Base-by-base conservation (phyloP, 768 basidiomycete genomes). In the Hericium rajendrae region DNA sequence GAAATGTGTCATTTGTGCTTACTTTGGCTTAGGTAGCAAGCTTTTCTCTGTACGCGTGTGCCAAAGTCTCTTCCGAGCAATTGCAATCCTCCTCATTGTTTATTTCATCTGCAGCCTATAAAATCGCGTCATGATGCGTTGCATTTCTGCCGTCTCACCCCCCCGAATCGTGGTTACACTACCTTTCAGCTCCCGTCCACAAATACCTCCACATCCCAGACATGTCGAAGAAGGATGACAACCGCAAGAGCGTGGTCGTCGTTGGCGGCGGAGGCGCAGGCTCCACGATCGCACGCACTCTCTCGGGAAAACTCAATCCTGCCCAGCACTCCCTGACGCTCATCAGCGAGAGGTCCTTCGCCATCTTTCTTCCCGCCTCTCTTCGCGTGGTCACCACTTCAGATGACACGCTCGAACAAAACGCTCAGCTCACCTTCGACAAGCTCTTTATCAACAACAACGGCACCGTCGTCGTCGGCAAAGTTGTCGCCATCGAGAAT, bases 381-480 rank as follows among this genome's bases (percentile, higher is more conserved):
- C 24, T 65, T 5, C 61, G 69, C n/a, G 46, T 62, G 43, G 39
- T 66, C 40, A 62, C 61, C 41, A 60, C 65, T 9, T 18, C 51
- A 48, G 55, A 62, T 12, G 65, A 61, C 16, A 54, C 56, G 12
- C 59, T 65, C 9, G 65, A 66, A 54, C 54, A 65, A 16, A 38
- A 20, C 16, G 38, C 41, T 26, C 40, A 43, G n/a, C 73, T 86
- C 15, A 76, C 82, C 0, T 78, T 75, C 57, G 79, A 83, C 64
- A 73, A 73, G 40, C 62, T 78, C 32, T 80, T 81, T 67, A 59
- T 61, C 55, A 73, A 74, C 18, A 74, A 70, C 2, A 82, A 79
- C 20, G 82, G 79, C 18, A 63, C 71, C 26, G 55, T 66, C 46
- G 67, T 65, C 38, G 37, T 69, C 22, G 76, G 74, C 22, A 57